These are phyloP conservation scores for Udeniomyces megalosporus DNA, from an alignment of 768 basidiomycete species.

Conservation along the genomic window DNA sequence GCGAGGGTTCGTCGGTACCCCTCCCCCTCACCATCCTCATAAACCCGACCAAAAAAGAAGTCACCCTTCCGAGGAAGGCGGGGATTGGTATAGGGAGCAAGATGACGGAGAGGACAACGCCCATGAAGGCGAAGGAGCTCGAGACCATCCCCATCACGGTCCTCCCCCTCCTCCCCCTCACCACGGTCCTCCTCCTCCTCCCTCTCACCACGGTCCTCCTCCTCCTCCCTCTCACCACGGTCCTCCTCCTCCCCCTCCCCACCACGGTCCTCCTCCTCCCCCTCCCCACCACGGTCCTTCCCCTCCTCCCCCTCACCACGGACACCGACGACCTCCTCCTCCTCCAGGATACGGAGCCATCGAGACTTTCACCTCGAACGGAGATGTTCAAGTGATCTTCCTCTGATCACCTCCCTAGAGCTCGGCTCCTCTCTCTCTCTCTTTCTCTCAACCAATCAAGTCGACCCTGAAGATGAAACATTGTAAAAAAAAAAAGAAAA, in stretches of 20 bases:
- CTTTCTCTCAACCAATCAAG: too few relatives aligned
- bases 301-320: not conserved
- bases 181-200: conserved; percentile 59
- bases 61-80: not conserved
- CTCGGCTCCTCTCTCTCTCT: too few relatives aligned
- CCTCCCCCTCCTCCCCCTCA: conserved; percentile 39
- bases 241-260: conserved; percentile 44
- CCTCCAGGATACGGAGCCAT: conserved; percentile 14
- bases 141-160: not conserved
- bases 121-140: not conserved
- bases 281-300: conserved; percentile 12
- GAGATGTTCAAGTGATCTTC: conserved; percentile 9
- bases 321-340: not conserved
- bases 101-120: not conserved
- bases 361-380: conserved; percentile 5
- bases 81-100: not conserved
- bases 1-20: conserved; percentile 18
- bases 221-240: conserved; percentile 37
- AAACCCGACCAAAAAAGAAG: not conserved
- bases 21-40: conserved; percentile 5
- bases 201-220: conserved; percentile 74
- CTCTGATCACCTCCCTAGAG: not conserved
- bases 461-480: too few relatives aligned
- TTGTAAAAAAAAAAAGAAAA: too few relatives aligned
- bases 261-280: conserved; percentile 25